Percentiles rank a stretch among this genome's conserved stretches.
Evolutionary conservation across 768 basidiomycete species (phyloP).

Genomic region (Boletus sp.): DNA sequence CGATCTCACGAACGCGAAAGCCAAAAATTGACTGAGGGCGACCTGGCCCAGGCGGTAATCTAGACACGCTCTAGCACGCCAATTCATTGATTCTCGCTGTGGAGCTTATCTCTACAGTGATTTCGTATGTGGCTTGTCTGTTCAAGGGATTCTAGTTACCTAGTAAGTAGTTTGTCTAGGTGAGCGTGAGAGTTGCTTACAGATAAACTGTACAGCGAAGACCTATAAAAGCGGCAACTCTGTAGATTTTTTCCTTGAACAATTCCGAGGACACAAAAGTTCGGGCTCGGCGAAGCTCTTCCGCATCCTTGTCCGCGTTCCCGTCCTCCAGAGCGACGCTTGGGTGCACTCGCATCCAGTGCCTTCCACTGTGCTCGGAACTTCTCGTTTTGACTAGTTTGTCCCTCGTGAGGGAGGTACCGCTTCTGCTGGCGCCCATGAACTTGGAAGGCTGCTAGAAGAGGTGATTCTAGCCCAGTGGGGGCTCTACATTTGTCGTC

Average conservation of each 20-base stretch:
- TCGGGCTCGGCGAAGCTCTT: constrained; percentile 81
- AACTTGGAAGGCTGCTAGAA: constrained; percentile 40
- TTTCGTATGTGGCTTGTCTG: too few species aligned
- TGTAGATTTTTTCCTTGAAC: constrained; percentile 44
- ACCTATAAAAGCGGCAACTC: constrained; percentile 14
- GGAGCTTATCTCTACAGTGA: too few species aligned
- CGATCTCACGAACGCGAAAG: too few species aligned
- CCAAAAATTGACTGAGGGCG: too few species aligned
- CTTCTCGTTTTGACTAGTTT: constrained; percentile 46
- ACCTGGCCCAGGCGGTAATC: too few species aligned
- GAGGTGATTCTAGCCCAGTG: constrained; percentile 32
- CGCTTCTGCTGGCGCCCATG: constrained; percentile 76
- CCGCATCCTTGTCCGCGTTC: constrained; percentile 94
- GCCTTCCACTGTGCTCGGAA: constrained; percentile 31
- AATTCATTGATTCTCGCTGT: too few species aligned
- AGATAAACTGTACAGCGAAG: constrained; percentile 34
- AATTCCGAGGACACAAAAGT: constrained; percentile 88
- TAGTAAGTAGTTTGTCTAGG: too few species aligned
- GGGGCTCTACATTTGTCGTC: constrained; percentile 34
- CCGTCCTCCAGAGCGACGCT: constrained; percentile 74
- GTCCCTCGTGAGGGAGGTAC: constrained; percentile 53
- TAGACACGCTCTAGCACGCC: too few species aligned
- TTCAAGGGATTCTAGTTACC: too few species aligned
- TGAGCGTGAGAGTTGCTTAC: constrained; percentile 44
- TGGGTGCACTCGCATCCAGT: constrained; percentile 37